A percentile compares a stretch with the other conserved stretches of the same genome.
These are phyloP conservation scores for Candida sojae DNA, from an alignment of 1,139 yeast species.

Conservation along the genomic window DNA sequence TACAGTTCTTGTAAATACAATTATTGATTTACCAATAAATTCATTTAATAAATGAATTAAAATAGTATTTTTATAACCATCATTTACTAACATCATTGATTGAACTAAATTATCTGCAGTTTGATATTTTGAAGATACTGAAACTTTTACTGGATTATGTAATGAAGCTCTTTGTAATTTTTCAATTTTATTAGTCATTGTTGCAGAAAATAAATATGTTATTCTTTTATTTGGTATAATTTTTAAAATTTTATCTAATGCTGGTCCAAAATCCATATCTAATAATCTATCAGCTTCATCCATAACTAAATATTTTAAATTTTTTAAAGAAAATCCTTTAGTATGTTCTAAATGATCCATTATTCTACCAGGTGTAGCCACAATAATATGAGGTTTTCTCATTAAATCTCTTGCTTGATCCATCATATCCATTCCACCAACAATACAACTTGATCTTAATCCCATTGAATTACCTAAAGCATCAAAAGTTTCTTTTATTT, in stretches of 20 bases:
- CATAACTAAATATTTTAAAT: constrained; percentile 82
- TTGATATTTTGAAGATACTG: constrained; percentile 84
- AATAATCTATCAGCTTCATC: constrained; percentile 96
- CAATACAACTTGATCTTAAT: constrained; percentile 78
- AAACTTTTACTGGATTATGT: constrained; percentile 84
- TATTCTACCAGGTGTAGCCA: constrained; percentile 80
- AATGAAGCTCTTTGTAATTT: constrained; percentile 92
- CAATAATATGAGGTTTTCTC: constrained; percentile 91
- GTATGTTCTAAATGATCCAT: constrained; percentile 96
- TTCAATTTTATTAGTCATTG: constrained; percentile 94
- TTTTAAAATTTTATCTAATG: constrained; percentile 80
- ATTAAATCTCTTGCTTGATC: constrained; percentile 92
- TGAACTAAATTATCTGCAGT: constrained; percentile 93
- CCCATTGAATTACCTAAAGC: constrained; percentile 94
- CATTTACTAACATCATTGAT: constrained; percentile 87
- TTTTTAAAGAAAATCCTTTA: constrained; percentile 83
- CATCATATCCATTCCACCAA: constrained; percentile 99
- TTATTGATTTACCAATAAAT: constrained; percentile 80
- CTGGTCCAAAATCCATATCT: constrained; percentile 97
- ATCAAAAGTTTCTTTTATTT: constrained; percentile 92
- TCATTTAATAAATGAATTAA: constrained; percentile 82
- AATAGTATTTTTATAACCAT: constrained; percentile 88
- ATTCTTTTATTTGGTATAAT: constrained; percentile 84
- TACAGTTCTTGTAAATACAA: constrained; percentile 91
- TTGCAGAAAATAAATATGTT: constrained; percentile 91